Evolutionary conservation across 2,329 filamentous ascomycete species (phyloP), one percentile per base, ranked within the genome.

Genomic region (Diplodia corticola): DNA sequence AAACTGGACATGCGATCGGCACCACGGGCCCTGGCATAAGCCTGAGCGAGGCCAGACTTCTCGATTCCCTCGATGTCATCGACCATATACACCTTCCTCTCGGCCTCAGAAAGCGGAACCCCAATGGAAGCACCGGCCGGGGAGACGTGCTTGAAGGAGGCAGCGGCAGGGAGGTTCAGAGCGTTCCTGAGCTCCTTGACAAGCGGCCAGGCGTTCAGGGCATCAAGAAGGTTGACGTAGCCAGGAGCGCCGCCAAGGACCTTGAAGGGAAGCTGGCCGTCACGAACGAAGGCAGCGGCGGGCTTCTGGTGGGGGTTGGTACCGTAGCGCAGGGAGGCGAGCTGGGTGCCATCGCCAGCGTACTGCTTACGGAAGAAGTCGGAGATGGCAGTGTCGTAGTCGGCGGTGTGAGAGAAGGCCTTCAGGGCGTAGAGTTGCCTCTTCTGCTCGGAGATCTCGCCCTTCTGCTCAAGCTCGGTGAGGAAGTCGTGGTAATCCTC

Each of bases 1-100:
- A 98, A 99, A 82, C 92, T 96, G 80, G 93, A 97, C 95, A 98
- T 98, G 73, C 95, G 91, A 82, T 99, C 95, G 57, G 95, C 93
- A 70, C 95, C 95, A 75, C 95, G 89, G 65, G 95, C 95, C 76
- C 95, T 91, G 67, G 95, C 94, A 75, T 99, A 99, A 46, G 95
- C 95, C 81, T 97, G 93, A 26, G 95, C 95, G 35, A 98, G 87
- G 50, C 85, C 85, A 9, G 94, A 98, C 54, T 86, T 86, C 80
- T 96, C 92, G 69, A 99, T 88, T 64, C 92, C 93, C 68, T 88
- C 86, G 73, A 99, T 96, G 76, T 97, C 95, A 75, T 96, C 92
- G 67, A 99, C 95, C 85, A 99, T 97, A 85, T 97, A 99, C 65
- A 97, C 95, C 82, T 96, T 96, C 80, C 91, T 90, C 86, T 99